Evolutionary conservation across 2,329 filamentous ascomycete genomes (phyloP).

Genomic region (Emericellopsis cladophorae): DNA sequence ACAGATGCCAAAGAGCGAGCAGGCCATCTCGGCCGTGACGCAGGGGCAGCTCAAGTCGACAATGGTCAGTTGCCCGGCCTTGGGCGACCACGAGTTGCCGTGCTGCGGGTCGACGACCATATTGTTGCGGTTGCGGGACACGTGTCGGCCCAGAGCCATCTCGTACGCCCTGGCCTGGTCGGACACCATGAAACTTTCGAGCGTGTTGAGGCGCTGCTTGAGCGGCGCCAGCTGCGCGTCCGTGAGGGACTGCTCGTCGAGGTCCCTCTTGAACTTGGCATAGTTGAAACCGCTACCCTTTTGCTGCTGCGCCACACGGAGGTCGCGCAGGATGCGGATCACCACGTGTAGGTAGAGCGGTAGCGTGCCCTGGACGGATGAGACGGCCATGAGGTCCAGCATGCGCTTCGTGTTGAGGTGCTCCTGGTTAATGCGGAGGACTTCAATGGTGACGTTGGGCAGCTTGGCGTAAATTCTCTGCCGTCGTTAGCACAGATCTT

Average conservation of each 20-base stretch:
- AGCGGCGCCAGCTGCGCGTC: conserved; percentile 40
- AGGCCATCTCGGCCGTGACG: conserved; percentile 52
- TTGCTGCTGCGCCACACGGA: conserved; percentile 33
- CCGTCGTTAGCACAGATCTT: neutral
- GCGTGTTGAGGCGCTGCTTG: conserved; percentile 19
- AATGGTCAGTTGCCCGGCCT: conserved; percentile 22
- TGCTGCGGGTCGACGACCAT: no score
- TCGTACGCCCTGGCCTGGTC: conserved; percentile 5
- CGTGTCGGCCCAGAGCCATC: neutral
- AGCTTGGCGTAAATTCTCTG: conserved; percentile 27
- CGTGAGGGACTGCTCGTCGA: conserved; percentile 23
- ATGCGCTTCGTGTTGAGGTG: conserved; percentile 46
- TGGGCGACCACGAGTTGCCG: conserved; percentile 7
- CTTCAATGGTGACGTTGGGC: conserved; percentile 30
- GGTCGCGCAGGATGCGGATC: conserved; percentile 40
- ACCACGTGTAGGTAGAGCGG: conserved; percentile 48
- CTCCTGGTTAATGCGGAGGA: conserved; percentile 34
- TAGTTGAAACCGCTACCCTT: conserved; percentile 32
- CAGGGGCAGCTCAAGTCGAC: conserved; percentile 65
- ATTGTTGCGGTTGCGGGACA: neutral
- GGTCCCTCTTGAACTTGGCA: conserved; percentile 23
- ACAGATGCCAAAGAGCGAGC: conserved; percentile 60
- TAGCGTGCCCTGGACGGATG: conserved; percentile 6
- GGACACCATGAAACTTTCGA: conserved; percentile 42
- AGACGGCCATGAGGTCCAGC: conserved; percentile 46